Base-by-base conservation (phyloP, 192 early-diverging fungal species). In the Coemansia sp. region DNA sequence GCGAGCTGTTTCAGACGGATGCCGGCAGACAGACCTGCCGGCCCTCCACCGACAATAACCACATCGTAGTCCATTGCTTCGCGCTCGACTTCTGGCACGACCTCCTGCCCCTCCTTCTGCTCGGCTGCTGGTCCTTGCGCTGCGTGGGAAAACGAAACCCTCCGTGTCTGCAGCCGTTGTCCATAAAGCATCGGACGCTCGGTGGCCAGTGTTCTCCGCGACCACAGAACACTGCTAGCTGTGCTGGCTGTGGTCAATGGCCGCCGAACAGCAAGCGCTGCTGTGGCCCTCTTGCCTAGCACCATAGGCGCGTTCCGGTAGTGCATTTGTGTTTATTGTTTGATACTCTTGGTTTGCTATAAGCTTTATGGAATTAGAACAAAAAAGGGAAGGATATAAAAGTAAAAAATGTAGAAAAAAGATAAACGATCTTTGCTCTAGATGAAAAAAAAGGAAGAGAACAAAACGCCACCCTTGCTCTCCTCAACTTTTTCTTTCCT, bases 1-100 rank as follows among this genome's bases (percentile, higher is more conserved):
- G 97, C 96, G 18, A 90, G 86, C 83, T 99, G 97, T 83, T 92
- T 93, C 48, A 99, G 67, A 19, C 93, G 88, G 77, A 99, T 99
- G 12, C 94, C 96, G n/a, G 97, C 97, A 13, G 91, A 86, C 42
- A 99, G 81, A 36, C 97, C 97, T 42, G 95, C 87, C 19, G 97
- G 97, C 2, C 97, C 97, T 42, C 86, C 96, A 37, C 97, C 97
- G 36, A 99, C 90, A 68, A 99, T 96, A 32, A 93, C 93, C 1
- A 99, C 94, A 65, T 99, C 97, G 41, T 94, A 92, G 56, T 97
- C 94, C 68, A 97, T 95, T 0, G 79, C 87, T 70, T 87, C 88
- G 18, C 88, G 86, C 63, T 59, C 57, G 12, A 59, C 57, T 8
- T 59, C 37, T 26, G 26, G 26, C 26, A 26, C 26, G 26, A 47